phyloP scores from a whole-genome alignment of 139 green algal genomes.

The Tetraselmis striata region DNA sequence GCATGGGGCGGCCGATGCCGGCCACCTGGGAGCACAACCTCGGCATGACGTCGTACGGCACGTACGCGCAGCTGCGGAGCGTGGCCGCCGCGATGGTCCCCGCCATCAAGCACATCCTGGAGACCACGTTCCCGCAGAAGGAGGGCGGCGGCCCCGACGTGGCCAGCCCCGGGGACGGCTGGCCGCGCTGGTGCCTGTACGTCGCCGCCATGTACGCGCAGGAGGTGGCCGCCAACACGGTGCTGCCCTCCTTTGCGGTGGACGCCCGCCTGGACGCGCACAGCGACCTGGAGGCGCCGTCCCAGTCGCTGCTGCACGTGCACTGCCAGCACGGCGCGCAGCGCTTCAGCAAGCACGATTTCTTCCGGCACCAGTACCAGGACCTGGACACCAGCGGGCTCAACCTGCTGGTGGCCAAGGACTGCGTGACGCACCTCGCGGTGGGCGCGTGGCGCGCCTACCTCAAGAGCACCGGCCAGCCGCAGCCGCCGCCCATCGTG shows the following conservation, averaged over 20 bases:
- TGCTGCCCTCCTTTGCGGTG: background rate
- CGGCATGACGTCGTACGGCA: background rate
- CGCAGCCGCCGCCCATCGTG: background rate
- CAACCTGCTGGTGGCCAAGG: background rate
- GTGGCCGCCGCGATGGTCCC: background rate
- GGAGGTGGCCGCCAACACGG: background rate
- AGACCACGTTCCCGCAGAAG: background rate
- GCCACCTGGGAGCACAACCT: background rate
- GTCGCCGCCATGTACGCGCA: background rate
- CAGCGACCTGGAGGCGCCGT: background rate
- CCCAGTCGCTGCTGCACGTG: background rate
- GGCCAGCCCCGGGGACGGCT: background rate
- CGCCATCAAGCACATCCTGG: background rate
- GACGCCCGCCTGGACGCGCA: background rate
- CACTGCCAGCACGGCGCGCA: background rate
- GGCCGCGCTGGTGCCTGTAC: background rate
- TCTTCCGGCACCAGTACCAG: background rate
- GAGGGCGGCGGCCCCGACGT: background rate
- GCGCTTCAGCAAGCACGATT: background rate
- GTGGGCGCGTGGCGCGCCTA: background rate
- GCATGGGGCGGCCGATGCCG: background rate
- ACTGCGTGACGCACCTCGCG: background rate
- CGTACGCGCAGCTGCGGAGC: background rate
- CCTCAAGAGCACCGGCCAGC: background rate
- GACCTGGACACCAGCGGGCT: background rate